These are phyloP conservation scores for Globisporangium paroecandrum DNA, from an alignment of 352 stramenopile genomes.

Conservation along the genomic window DNA sequence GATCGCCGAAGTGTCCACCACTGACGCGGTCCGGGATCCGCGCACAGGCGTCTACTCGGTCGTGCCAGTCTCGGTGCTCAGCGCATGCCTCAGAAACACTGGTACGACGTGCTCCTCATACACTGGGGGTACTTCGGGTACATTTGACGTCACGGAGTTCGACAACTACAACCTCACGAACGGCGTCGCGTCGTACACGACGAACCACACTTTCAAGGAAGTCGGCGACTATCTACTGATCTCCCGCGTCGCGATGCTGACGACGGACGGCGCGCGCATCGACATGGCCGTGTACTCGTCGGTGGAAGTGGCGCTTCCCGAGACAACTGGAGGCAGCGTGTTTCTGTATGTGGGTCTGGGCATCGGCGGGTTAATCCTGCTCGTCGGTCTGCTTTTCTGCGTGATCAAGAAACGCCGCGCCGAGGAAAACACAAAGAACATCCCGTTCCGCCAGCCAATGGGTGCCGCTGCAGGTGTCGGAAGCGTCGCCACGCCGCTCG, in stretches of 20 bases:
- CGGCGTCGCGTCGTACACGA: slow-evolving; percentile 45
- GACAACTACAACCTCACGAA: slow-evolving; percentile 66
- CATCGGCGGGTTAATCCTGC: slow-evolving; percentile 62
- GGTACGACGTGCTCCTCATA: slow-evolving; percentile 63
- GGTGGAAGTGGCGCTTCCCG: slow-evolving; percentile 50
- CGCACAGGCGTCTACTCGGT: slow-evolving; percentile 53
- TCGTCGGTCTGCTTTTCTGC: slow-evolving; percentile 63
- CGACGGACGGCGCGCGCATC: slow-evolving; percentile 64
- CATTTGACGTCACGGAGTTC: slow-evolving; percentile 46
- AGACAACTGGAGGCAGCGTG: slow-evolving; percentile 38
- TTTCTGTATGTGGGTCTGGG: slow-evolving; percentile 75
- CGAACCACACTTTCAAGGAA: slow-evolving; percentile 50
- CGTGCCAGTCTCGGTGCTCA: slow-evolving; percentile 71
- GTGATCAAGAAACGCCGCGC: slow-evolving; percentile 63
- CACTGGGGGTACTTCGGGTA: slow-evolving; percentile 48
- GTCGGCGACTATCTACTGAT: slow-evolving; percentile 68
- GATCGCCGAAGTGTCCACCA: slow-evolving; percentile 64
- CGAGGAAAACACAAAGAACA: slow-evolving; percentile 61
- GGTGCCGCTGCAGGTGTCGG: slow-evolving; percentile 14
- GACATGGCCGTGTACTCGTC: slow-evolving; percentile 83
- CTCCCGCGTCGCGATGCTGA: slow-evolving; percentile 67
- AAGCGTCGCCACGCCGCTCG: slow-evolving; percentile 23
- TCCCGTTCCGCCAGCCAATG: slow-evolving; percentile 66
- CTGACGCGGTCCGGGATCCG: slow-evolving; percentile 48
- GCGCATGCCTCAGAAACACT: slow-evolving; percentile 51